Percentiles rank a stretch among this genome's conserved stretches.
Evolutionary conservation across 768 basidiomycete species (phyloP).

Genomic region (Naematelia encephala): DNA sequence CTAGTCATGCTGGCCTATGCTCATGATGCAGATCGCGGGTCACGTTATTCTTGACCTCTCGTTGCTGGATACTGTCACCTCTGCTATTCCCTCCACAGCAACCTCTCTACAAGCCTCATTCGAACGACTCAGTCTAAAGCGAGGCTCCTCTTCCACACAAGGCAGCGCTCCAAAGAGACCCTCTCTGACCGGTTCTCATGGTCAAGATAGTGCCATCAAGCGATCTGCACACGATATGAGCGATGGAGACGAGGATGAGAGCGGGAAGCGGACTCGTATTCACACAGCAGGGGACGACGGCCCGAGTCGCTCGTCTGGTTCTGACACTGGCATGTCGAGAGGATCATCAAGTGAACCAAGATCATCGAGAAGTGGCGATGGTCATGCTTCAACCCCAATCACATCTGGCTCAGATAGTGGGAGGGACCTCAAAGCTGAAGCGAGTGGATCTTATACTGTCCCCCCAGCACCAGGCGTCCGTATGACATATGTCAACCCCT

Average conservation of each 20-base stretch:
- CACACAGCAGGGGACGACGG: background rate
- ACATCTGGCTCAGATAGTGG: background rate
- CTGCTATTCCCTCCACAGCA: conserved; percentile 54
- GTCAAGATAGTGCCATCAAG: background rate
- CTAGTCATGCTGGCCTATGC: background rate
- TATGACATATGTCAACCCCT: conserved; percentile 46
- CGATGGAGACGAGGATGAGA: background rate
- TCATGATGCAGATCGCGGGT: conserved; percentile 61
- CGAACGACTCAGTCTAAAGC: conserved; percentile 7
- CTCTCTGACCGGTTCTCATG: background rate
- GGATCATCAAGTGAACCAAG: background rate
- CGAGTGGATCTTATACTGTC: background rate
- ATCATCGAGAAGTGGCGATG: background rate
- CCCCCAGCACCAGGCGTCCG: conserved; percentile 9
- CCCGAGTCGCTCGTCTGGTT: background rate
- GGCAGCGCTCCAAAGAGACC: conserved; percentile 4
- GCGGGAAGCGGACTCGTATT: background rate
- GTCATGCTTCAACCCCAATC: background rate
- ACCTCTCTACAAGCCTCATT: conserved; percentile 10
- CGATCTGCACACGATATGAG: conserved; percentile 1
- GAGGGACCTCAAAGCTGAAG: background rate
- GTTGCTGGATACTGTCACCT: conserved; percentile 64
- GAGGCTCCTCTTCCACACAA: conserved; percentile 11
- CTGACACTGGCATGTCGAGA: background rate
- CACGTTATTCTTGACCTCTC: conserved; percentile 79